Percentiles rank a stretch among this genome's conserved stretches.
phyloP scores from a whole-genome alignment of 805 yeast species.

The Ogataea parapolymorpha region DNA sequence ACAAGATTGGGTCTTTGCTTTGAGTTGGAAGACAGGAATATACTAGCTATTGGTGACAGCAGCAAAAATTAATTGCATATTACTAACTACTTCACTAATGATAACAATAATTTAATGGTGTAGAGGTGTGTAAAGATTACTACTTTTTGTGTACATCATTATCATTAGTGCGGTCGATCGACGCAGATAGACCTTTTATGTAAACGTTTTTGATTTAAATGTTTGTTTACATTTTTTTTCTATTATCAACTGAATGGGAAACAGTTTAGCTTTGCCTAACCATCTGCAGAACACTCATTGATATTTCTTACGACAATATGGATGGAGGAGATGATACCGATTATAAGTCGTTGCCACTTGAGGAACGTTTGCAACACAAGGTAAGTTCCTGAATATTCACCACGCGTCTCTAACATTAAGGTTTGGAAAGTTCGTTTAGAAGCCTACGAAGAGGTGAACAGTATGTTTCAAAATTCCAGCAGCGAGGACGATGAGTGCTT shows the following conservation, averaged over 20 bases:
- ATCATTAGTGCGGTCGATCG: background rate
- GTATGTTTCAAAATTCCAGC: slow-evolving; percentile 50
- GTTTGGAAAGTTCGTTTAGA: slow-evolving; percentile 81
- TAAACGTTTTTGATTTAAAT: background rate
- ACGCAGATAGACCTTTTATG: background rate
- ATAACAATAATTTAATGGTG: too few relatives aligned
- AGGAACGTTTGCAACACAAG: slow-evolving; percentile 64
- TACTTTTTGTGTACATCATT: too few relatives aligned
- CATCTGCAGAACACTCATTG: background rate
- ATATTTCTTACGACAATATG: background rate
- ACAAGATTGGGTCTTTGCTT: too few relatives aligned
- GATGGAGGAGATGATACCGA: slow-evolving; percentile 50
- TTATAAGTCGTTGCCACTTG: slow-evolving; percentile 58
- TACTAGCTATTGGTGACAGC: too few relatives aligned
- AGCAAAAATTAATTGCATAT: too few relatives aligned
- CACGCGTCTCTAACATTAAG: slow-evolving; percentile 21
- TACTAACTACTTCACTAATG: too few relatives aligned
- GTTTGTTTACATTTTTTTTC: slow-evolving; percentile 6
- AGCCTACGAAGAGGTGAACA: slow-evolving; percentile 69
- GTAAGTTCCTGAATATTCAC: slow-evolving; percentile 29
- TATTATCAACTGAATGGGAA: slow-evolving; percentile 5
- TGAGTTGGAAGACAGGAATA: too few relatives aligned
- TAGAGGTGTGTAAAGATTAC: too few relatives aligned
- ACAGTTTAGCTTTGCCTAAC: background rate
- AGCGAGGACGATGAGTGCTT: slow-evolving; percentile 57